Evolutionary conservation across 2,329 filamentous ascomycete genomes (phyloP).

Genomic region (Epichloe scottii): DNA sequence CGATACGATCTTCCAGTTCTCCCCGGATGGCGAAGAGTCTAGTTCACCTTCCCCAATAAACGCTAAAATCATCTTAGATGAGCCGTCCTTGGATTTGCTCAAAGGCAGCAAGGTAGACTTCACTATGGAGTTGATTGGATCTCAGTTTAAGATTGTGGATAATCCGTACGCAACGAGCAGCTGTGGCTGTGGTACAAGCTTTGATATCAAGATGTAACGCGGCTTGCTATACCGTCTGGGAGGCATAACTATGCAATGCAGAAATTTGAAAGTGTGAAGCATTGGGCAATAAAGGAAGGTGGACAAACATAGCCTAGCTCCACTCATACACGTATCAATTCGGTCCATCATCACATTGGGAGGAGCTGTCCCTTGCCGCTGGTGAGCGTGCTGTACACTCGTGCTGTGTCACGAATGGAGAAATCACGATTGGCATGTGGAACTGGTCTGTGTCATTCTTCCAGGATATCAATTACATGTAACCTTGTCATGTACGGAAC

Average conservation of each 20-base stretch:
- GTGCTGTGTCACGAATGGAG: not conserved
- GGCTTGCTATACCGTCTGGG: not conserved
- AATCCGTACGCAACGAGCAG: conserved; percentile 87
- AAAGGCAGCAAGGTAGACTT: conserved; percentile 95
- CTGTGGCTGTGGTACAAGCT: conserved; percentile 95
- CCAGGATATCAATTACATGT: conserved; percentile 27
- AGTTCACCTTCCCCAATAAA: conserved; percentile 17
- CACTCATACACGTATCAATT: not conserved
- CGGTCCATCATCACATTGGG: too few relatives aligned
- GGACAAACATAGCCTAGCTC: not conserved
- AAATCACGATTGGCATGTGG: conserved; percentile 8
- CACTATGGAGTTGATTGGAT: conserved; percentile 80
- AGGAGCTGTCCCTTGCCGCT: too few relatives aligned
- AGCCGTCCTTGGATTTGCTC: conserved; percentile 72
- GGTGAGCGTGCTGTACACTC: too few relatives aligned
- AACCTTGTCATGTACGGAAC: conserved; percentile 25
- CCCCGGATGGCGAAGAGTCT: conserved; percentile 32
- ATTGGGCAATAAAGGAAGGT: not conserved
- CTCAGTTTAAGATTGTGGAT: conserved; percentile 90
- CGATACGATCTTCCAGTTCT: conserved; percentile 75
- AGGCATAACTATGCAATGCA: not conserved
- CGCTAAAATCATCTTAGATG: conserved; percentile 82
- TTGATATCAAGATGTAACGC: conserved; percentile 66
- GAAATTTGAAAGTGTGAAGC: not conserved
- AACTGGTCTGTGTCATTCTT: conserved; percentile 30